phyloP scores from a whole-genome alignment of 2,329 filamentous ascomycete species.

The Celoporthe dispersa region DNA sequence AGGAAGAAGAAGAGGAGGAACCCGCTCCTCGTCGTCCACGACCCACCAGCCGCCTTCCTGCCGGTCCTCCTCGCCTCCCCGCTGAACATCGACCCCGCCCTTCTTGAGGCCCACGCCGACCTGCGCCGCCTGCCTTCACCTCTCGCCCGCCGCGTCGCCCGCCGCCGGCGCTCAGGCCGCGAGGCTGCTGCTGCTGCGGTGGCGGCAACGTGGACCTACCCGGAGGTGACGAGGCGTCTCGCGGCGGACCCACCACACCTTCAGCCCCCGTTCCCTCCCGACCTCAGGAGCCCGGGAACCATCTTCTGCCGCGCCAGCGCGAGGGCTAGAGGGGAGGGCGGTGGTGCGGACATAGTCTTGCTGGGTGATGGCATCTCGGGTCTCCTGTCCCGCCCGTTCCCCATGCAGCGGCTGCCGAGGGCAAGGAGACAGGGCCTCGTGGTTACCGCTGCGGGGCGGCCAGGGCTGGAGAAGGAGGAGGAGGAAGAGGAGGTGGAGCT shows the following conservation, averaged over 20 bases:
- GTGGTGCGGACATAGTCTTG: slow-evolving; percentile 38
- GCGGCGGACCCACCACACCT: background rate
- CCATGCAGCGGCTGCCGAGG: slow-evolving; percentile 30
- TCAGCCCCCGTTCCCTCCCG: too few relatives aligned
- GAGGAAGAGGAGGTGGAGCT: too few relatives aligned
- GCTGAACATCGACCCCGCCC: slow-evolving; percentile 37
- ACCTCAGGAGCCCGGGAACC: too few relatives aligned
- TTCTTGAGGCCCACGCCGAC: slow-evolving; percentile 39
- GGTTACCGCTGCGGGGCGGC: background rate
- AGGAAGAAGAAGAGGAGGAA: background rate
- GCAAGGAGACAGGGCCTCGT: slow-evolving; percentile 25
- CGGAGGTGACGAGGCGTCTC: slow-evolving; percentile 36
- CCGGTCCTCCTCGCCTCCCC: slow-evolving; percentile 32
- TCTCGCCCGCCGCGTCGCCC: too few relatives aligned
- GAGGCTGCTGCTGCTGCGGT: slow-evolving; percentile 6
- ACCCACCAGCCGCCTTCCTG: slow-evolving; percentile 32
- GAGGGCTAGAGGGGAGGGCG: slow-evolving; percentile 35
- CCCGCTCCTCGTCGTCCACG: slow-evolving; percentile 37
- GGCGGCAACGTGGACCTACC: slow-evolving; percentile 36
- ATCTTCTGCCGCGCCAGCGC: slow-evolving; percentile 42
- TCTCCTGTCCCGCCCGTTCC: background rate
- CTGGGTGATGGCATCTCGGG: slow-evolving; percentile 37
- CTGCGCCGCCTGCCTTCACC: background rate
- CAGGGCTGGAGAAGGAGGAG: background rate
- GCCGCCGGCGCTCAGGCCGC: background rate